A percentile compares a stretch with the other conserved stretches of the same genome.
Conservation (phyloP, 495 filamentous ascomycete species). For the Aspergillus nidulans region DNA sequence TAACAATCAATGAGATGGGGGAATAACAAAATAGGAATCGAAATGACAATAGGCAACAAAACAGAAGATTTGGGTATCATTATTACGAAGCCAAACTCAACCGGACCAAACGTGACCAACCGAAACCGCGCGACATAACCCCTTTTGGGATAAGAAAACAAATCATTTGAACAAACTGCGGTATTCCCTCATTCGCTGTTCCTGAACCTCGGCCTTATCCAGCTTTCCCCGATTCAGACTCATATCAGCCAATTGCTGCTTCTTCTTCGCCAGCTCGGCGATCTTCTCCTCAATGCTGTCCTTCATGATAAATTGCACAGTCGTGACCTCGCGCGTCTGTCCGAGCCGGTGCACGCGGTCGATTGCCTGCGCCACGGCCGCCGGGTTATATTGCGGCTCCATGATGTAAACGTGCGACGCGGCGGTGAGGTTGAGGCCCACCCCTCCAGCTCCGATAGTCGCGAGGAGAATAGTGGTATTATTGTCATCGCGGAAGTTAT, state of each 20-base stretch:
- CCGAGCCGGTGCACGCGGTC: constrained; percentile 93
- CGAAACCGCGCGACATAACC: neutral
- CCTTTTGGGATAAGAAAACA: constrained; percentile 1
- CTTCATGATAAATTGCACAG: constrained; percentile 81
- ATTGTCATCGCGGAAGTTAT: constrained; percentile 69
- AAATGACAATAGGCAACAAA: neutral
- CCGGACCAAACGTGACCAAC: neutral
- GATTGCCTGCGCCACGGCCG: constrained; percentile 87
- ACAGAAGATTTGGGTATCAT: constrained; percentile 5
- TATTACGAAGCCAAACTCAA: neutral
- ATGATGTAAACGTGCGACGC: constrained; percentile 89
- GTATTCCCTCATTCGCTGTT: constrained; percentile 73
- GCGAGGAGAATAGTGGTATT: constrained; percentile 76
- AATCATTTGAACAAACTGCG: constrained; percentile 72
- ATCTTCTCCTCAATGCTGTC: constrained; percentile 93
- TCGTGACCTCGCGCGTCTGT: constrained; percentile 77
- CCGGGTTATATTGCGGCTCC: constrained; percentile 97
- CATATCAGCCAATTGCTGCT: constrained; percentile 80
- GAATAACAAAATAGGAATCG: neutral
- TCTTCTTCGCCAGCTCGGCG: constrained; percentile 81
- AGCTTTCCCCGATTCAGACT: constrained; percentile 70
- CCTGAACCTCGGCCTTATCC: constrained; percentile 69
- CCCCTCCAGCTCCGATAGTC: constrained; percentile 86
- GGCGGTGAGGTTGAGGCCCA: constrained; percentile 85
- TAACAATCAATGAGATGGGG: neutral